phyloP scores from a whole-genome alignment of 306 rosid genomes.

The Cicer bijugum region DNA sequence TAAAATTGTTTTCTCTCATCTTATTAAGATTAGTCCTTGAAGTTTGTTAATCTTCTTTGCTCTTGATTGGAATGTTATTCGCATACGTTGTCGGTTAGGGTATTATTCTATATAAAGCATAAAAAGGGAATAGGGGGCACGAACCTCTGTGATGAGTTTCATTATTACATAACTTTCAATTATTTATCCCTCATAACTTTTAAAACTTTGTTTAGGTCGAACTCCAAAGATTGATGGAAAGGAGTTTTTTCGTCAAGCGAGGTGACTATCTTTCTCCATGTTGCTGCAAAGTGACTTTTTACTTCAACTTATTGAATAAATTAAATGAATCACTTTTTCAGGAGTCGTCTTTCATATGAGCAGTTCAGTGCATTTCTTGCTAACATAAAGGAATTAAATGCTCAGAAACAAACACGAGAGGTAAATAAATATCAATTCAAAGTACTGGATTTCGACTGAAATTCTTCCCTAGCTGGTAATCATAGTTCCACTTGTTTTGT shows the following conservation, averaged over 20 bases:
- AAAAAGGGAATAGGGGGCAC: neutral
- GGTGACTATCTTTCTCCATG: conserved; percentile 55
- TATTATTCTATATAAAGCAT: conserved; percentile 3
- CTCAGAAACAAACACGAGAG: conserved; percentile 98
- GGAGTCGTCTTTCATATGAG: conserved; percentile 97
- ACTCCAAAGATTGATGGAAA: conserved; percentile 94
- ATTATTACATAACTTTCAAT: conserved; percentile 18
- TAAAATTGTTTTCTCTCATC: neutral
- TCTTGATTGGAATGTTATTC: conserved; percentile 32
- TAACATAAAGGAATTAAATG: conserved; percentile 92
- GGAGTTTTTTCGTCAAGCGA: conserved; percentile 96
- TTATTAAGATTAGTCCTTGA: conserved; percentile 14
- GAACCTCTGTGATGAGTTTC: neutral
- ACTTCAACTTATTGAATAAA: conserved; percentile 35
- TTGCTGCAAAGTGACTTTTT: conserved; percentile 22
- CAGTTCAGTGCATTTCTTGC: conserved; percentile 99
- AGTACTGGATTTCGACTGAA: conserved; percentile 34
- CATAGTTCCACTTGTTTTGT: conserved; percentile 36
- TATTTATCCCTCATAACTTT: conserved; percentile 18
- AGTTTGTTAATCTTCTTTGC: neutral
- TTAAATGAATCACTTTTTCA: conserved; percentile 44
- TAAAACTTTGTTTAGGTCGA: conserved; percentile 64
- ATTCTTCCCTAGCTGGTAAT: conserved; percentile 31
- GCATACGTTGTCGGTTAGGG: neutral
- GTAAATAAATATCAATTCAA: conserved; percentile 50